phyloP scores from a whole-genome alignment of 352 stramenopile genomes.

The Phytophthora pinifolia region DNA sequence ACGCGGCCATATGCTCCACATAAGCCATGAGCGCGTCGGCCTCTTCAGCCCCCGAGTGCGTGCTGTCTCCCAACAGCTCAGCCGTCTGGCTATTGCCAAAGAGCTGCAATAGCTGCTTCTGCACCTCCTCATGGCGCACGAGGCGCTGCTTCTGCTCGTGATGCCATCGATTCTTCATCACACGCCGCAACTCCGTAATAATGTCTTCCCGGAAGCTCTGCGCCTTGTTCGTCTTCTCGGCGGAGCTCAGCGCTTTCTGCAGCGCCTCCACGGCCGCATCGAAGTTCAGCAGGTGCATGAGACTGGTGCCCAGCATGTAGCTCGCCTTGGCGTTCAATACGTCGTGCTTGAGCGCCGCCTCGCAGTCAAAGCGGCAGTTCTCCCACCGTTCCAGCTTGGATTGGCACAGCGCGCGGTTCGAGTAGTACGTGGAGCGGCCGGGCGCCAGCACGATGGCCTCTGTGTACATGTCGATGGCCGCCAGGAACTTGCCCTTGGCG shows the following conservation, averaged over 20 bases:
- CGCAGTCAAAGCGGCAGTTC: conserved; percentile 65
- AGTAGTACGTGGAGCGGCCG: conserved; percentile 70
- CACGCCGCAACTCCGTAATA: conserved; percentile 48
- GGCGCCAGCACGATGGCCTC: conserved; percentile 76
- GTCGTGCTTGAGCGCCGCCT: conserved; percentile 53
- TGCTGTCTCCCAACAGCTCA: conserved; percentile 23
- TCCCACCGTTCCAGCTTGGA: conserved; percentile 69
- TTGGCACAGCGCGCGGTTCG: conserved; percentile 76
- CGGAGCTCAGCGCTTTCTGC: conserved; percentile 43
- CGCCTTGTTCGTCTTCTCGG: conserved; percentile 60
- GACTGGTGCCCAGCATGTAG: conserved; percentile 73
- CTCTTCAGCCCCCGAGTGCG: conserved; percentile 16
- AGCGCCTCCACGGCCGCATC: conserved; percentile 55
- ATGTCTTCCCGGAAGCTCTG: conserved; percentile 63
- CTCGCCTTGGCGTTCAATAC: conserved; percentile 72
- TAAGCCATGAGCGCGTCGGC: conserved; percentile 62
- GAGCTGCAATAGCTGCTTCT: conserved; percentile 40
- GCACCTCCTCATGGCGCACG: conserved; percentile 45
- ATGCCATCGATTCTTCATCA: conserved; percentile 71
- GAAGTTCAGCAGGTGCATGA: conserved; percentile 48
- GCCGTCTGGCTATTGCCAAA: conserved; percentile 29
- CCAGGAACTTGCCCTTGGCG: conserved; percentile 73
- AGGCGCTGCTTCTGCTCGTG: conserved; percentile 39
- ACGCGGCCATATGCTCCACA: conserved; percentile 51
- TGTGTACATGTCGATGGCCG: conserved; percentile 87